A percentile compares a stretch with the other conserved stretches of the same genome.
Evolutionary conservation across 306 rosid genomes (phyloP).

Genomic region (Vigna radiata): DNA sequence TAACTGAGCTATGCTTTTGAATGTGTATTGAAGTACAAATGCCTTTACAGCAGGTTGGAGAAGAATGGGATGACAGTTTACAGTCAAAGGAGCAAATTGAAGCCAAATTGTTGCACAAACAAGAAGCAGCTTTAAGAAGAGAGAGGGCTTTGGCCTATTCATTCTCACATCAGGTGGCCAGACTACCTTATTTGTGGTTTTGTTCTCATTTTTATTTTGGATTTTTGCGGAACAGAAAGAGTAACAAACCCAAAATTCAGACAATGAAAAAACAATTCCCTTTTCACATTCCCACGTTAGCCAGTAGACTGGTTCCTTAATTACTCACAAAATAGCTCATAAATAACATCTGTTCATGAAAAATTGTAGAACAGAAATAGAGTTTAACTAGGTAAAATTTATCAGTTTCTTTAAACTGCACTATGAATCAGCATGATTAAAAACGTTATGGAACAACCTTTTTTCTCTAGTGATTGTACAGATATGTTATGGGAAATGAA

Average conservation of each 20-base stretch:
- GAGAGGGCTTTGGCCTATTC: slow-evolving; percentile 93
- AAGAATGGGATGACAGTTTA: slow-evolving; percentile 71
- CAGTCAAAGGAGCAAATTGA: slow-evolving; percentile 77
- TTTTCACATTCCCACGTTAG: slow-evolving; percentile 13
- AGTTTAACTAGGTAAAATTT: not conserved
- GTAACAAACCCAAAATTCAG: not conserved
- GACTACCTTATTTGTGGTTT: not conserved
- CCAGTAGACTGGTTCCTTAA: not conserved
- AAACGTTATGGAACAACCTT: not conserved
- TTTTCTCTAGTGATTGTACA: not conserved
- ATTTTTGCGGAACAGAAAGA: not conserved
- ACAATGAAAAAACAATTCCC: not conserved
- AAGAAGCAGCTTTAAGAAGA: slow-evolving; percentile 85
- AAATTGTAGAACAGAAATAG: not conserved
- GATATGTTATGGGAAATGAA: not conserved
- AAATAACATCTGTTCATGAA: not conserved
- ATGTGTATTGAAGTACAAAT: slow-evolving; percentile 27
- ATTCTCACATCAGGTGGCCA: slow-evolving; percentile 77
- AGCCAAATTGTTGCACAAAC: slow-evolving; percentile 58
- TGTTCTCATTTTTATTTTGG: slow-evolving; percentile 4
- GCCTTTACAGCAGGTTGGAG: slow-evolving; percentile 54
- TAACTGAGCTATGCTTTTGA: not conserved
- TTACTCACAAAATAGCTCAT: slow-evolving; percentile 2
- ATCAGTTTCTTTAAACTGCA: not conserved
- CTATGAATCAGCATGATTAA: not conserved